Conservation (phyloP, 805 yeast genomes). For the Lipomyces sp. region DNA sequence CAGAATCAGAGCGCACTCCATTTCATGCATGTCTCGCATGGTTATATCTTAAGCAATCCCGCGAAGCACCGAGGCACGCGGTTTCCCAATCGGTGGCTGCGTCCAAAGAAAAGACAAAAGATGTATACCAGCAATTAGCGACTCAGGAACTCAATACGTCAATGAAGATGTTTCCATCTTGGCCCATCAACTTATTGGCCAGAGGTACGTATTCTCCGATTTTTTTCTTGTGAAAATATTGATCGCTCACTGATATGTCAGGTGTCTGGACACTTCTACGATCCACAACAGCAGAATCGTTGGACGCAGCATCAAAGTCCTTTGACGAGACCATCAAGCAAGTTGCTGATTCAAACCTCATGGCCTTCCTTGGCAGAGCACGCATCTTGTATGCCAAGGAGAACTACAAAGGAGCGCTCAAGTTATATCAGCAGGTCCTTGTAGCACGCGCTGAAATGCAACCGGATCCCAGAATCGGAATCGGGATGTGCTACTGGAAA, state of each 20-base stretch:
- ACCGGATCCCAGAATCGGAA: slow-evolving; percentile 94
- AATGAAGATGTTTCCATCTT: slow-evolving; percentile 51
- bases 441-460: slow-evolving; percentile 69
- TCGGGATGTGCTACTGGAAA: slow-evolving; percentile 93
- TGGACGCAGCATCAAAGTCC: slow-evolving; percentile 71
- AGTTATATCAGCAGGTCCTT: slow-evolving; percentile 81
- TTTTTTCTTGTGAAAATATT: background rate
- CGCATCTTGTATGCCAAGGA: slow-evolving; percentile 73
- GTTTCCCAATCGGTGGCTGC: slow-evolving; percentile 12
- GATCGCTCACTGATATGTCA: slow-evolving; percentile 1
- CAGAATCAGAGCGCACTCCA: slow-evolving; percentile 53
- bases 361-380: slow-evolving; percentile 84
- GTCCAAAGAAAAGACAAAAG: slow-evolving; percentile 39
- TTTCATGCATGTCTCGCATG: slow-evolving; percentile 72
- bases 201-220: slow-evolving; percentile 49
- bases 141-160: slow-evolving; percentile 54
- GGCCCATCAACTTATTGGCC: slow-evolving; percentile 61
- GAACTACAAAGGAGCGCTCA: slow-evolving; percentile 73
- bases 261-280: slow-evolving; percentile 56
- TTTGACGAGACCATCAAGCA: slow-evolving; percentile 63
- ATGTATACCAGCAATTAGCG: slow-evolving; percentile 49
- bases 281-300: slow-evolving; percentile 55
- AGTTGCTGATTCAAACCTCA: slow-evolving; percentile 64
- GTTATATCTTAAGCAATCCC: slow-evolving; percentile 54
- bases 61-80: slow-evolving; percentile 41